Percentiles rank a stretch among this genome's conserved stretches.
Conservation (phyloP, 305 asterid species). For the Fraxinus latifolia region DNA sequence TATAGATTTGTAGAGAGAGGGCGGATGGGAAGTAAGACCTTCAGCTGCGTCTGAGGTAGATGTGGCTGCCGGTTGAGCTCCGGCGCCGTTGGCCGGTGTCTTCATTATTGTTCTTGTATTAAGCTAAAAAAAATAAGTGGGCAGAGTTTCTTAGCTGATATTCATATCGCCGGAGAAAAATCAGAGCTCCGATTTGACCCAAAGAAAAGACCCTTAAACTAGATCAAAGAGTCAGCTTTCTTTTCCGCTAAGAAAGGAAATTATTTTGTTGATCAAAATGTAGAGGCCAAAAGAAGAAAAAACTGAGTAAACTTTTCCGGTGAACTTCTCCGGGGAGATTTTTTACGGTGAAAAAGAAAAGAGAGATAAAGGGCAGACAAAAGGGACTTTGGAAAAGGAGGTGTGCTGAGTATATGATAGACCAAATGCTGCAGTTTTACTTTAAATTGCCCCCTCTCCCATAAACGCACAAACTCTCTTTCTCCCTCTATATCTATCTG, state of each 20-base stretch:
- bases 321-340: neutral
- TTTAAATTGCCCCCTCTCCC: neutral
- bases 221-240: neutral
- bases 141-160: constrained; percentile 3
- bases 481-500: neutral
- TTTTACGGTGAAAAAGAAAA: neutral
- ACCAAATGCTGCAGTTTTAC: constrained; percentile 61
- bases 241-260: neutral
- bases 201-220: neutral
- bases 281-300: neutral
- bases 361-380: constrained; percentile 42
- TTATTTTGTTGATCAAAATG: neutral
- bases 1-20: neutral
- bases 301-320: neutral
- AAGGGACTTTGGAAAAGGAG: constrained; percentile 60
- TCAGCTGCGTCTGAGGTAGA: constrained; percentile 32
- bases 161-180: constrained; percentile 12
- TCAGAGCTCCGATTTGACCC: neutral
- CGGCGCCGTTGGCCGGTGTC: constrained; percentile 32
- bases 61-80: constrained; percentile 22
- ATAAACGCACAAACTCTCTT: neutral
- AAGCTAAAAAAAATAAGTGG: neutral
- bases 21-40: constrained; percentile 20
- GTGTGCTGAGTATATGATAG: constrained; percentile 68
- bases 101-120: constrained; percentile 24